Percentiles rank a stretch among this genome's conserved stretches.
These are phyloP conservation scores for Trifolium pratense DNA, from an alignment of 306 rosid species.

Conservation along the genomic window DNA sequence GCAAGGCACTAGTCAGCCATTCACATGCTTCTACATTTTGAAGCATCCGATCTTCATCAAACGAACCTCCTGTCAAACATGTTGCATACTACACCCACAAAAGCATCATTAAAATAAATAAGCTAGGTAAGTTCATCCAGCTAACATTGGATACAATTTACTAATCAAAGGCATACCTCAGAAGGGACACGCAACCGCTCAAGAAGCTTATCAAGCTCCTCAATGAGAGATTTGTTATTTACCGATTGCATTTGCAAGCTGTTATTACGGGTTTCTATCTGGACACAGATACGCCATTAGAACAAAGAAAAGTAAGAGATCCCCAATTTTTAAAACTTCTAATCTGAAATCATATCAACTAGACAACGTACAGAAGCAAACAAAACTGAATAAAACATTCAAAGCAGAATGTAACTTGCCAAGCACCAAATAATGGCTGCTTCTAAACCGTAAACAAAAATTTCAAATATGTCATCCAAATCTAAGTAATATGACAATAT, in stretches of 20 bases:
- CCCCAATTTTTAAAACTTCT: conserved; percentile 8
- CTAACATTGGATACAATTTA: conserved; percentile 30
- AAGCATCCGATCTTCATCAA: conserved; percentile 90
- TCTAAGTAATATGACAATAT: neutral
- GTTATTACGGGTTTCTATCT: conserved; percentile 97
- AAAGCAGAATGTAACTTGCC: conserved; percentile 34
- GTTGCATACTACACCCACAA: conserved; percentile 74
- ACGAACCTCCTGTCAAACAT: conserved; percentile 86
- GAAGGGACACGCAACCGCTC: conserved; percentile 85
- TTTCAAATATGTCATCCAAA: conserved; percentile 16
- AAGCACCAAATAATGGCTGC: conserved; percentile 15
- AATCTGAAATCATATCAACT: conserved; percentile 27
- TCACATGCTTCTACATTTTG: conserved; percentile 98
- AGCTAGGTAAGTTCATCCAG: conserved; percentile 30
- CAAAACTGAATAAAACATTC: conserved; percentile 17
- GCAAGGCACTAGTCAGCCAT: conserved; percentile 89
- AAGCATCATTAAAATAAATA: conserved; percentile 45
- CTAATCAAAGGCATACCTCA: conserved; percentile 67
- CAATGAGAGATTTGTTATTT: conserved; percentile 90
- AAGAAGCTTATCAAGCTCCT: conserved; percentile 92
- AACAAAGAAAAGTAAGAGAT: conserved; percentile 38
- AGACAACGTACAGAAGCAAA: conserved; percentile 18
- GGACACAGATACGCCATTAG: conserved; percentile 46
- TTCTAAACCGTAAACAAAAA: conserved; percentile 19
- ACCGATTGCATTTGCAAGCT: conserved; percentile 94